Base-by-base conservation (phyloP, 2,329 filamentous ascomycete species). In the Leptosphaerulina australis region DNA sequence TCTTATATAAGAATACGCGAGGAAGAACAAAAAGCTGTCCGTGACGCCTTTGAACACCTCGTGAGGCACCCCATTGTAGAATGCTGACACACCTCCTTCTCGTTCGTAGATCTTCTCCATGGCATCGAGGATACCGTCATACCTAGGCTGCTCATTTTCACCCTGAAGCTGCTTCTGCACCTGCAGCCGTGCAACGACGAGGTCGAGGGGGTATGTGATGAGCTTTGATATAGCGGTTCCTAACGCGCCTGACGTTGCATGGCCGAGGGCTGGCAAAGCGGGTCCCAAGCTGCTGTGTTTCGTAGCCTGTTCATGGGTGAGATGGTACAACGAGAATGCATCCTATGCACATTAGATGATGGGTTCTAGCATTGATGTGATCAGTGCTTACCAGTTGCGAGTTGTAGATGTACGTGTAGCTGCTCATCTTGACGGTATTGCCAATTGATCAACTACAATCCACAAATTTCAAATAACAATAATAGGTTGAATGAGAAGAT, bases 11-110 rank as follows among this genome's bases (percentile, higher is more conserved):
- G 76, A 88, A 74, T 96, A 95, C 50, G 89, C 87, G 14, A 93
- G 80, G 75, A 95, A 95, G 78, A 95, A 95, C 41, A 95, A 79
- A 68, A 94, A 93, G 48, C 87, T 89, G 75, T 94, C 90, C 22
- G 84, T 71, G 10, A 80, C 70, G 33, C 74, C 73, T 58, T 80
- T 80, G 20, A 70, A 59, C 1, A 76, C 73, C 60, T 80, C 77
- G 7, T 72, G 71, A 12, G 59, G 54, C 7, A 76, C 64, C 4
- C 78, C 78, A 18, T 72, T 76, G 56, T 80, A 96, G 58, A 96
- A 86, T 1, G 87, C 88, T 41, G 70, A 67, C 14, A 86, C 58
- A 3, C 88, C 85, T n/a, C 89, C 90, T 70, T 91, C 88, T 24
- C 81, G 77, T 25, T 78, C 75, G 63, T 87, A 88, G 58, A 95